A percentile compares a stretch with the other conserved stretches of the same genome.
Evolutionary conservation across 495 filamentous ascomycete genomes (phyloP).

Genomic region (Neurospora hispaniola): DNA sequence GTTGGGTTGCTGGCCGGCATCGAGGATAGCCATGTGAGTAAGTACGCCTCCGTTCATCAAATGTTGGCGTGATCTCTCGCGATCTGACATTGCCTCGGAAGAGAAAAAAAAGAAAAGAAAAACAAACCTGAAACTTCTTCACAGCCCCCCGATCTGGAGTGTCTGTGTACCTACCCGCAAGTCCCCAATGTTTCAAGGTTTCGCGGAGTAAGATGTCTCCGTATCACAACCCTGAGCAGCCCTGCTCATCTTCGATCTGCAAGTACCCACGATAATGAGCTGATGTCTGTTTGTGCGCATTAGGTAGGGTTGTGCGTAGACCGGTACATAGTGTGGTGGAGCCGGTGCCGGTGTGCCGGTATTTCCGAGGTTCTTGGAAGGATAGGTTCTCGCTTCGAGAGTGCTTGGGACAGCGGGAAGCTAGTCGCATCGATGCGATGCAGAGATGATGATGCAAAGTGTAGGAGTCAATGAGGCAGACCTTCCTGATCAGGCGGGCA

Average conservation of each 20-base stretch:
- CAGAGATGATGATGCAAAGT: neutral
- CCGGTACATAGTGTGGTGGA: neutral
- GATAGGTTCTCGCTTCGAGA: neutral
- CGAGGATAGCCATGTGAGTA: neutral
- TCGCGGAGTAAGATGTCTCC: neutral
- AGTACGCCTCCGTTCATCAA: neutral
- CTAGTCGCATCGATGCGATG: neutral
- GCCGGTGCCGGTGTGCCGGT: neutral
- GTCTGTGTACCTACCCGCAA: neutral
- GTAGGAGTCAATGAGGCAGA: neutral
- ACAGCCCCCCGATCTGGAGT: neutral
- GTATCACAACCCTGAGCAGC: no score
- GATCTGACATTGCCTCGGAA: neutral
- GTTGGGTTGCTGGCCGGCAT: neutral
- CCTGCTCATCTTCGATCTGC: no score
- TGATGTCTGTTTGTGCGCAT: no score
- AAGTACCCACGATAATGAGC: no score
- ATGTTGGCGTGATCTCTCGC: neutral
- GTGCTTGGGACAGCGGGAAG: neutral
- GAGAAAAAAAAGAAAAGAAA: neutral
- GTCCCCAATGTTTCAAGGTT: neutral
- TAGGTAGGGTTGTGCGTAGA: neutral
- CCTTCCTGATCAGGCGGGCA: neutral
- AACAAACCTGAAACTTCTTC: neutral
- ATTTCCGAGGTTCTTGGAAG: neutral